Conservation (phyloP, 1,284 basidiomycete genomes). For the Ganoderma leucocontextum region DNA sequence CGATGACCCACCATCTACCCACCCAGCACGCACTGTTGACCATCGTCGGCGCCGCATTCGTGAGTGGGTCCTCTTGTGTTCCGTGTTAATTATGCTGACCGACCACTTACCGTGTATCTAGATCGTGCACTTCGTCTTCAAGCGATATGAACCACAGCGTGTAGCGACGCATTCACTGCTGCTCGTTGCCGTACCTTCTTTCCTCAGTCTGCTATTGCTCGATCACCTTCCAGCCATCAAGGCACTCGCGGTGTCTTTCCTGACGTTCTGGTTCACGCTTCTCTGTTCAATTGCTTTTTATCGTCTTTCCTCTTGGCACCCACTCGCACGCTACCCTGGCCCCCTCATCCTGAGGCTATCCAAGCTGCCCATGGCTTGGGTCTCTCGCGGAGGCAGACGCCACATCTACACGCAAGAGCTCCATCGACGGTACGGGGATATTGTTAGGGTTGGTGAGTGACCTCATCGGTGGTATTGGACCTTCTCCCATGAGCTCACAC, state of each 20-base stretch:
- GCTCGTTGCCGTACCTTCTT: conserved; percentile 22
- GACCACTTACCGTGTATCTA: conserved; percentile 3
- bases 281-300: conserved; percentile 23
- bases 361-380: conserved; percentile 25
- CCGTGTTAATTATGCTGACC: conserved; percentile 10
- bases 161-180: conserved; percentile 22
- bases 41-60: conserved; percentile 25
- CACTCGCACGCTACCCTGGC: conserved; percentile 29
- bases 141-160: conserved; percentile 29
- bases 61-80: conserved; percentile 16
- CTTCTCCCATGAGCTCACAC: background rate
- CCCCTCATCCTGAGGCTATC: conserved; percentile 24
- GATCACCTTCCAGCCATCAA: conserved; percentile 21
- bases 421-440: conserved; percentile 37
- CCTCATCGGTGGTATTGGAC: conserved; percentile 7
- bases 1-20: conserved; percentile 20
- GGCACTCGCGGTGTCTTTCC: conserved; percentile 20
- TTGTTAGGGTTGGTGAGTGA: conserved; percentile 46
- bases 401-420: conserved; percentile 31
- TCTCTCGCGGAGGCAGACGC: conserved; percentile 29
- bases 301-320: conserved; percentile 32
- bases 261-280: conserved; percentile 24
- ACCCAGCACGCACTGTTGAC: conserved; percentile 20
- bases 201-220: conserved; percentile 20
- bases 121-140: conserved; percentile 31